phyloP scores from a whole-genome alignment of 306 rosid species.

The Arachis hypogaea region DNA sequence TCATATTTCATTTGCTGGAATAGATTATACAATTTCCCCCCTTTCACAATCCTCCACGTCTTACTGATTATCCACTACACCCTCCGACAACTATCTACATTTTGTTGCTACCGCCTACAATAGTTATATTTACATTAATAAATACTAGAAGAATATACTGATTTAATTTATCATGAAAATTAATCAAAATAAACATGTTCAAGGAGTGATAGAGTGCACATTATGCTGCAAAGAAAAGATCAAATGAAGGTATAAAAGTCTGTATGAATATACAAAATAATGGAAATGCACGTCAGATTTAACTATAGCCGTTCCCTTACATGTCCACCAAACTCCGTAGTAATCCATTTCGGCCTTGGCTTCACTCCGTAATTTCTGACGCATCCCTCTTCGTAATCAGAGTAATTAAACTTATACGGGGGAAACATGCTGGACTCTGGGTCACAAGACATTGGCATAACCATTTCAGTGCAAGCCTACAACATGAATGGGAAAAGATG shows the following conservation, averaged over 20 bases:
- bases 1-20: slow-evolving; percentile 19
- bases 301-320: slow-evolving; percentile 51
- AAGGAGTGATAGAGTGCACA: background rate
- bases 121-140: slow-evolving; percentile 5
- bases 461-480: slow-evolving; percentile 93
- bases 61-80: background rate
- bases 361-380: slow-evolving; percentile 48
- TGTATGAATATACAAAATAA: background rate
- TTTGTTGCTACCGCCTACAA: background rate
- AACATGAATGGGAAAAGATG: slow-evolving; percentile 20
- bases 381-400: slow-evolving; percentile 64
- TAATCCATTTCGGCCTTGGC: slow-evolving; percentile 78
- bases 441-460: slow-evolving; percentile 85
- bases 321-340: slow-evolving; percentile 80
- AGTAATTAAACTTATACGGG: slow-evolving; percentile 54
- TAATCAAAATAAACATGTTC: slow-evolving; percentile 1
- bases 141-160: background rate
- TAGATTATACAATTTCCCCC: background rate
- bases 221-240: slow-evolving; percentile 15
- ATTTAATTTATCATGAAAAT: slow-evolving; percentile 15
- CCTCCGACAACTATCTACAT: background rate
- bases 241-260: background rate
- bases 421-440: slow-evolving; percentile 69
- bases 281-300: slow-evolving; percentile 32
- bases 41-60: slow-evolving; percentile 15